These are phyloP conservation scores for Cucurbita pepo DNA, from an alignment of 306 rosid genomes.

Conservation along the genomic window DNA sequence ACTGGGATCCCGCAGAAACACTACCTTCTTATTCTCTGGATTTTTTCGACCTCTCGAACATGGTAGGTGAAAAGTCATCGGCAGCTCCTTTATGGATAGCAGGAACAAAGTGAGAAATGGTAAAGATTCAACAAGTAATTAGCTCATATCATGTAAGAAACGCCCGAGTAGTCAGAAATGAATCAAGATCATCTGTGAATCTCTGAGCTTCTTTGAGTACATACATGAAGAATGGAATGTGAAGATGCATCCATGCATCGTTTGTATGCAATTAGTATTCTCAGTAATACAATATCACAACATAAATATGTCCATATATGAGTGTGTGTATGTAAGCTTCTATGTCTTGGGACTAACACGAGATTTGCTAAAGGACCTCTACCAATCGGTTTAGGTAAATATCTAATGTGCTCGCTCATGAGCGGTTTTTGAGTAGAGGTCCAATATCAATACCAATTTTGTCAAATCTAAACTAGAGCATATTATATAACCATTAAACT, in stretches of 20 bases:
- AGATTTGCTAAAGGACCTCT: neutral
- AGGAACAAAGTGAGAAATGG: neutral
- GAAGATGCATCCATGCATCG: neutral
- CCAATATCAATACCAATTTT: neutral
- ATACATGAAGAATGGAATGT: neutral
- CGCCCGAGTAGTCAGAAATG: too few species aligned
- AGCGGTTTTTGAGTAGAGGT: neutral
- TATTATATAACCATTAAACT: neutral
- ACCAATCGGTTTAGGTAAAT: neutral
- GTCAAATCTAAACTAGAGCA: neutral
- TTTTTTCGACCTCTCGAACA: neutral
- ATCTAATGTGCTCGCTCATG: neutral
- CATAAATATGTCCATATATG: neutral
- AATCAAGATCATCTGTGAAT: too few species aligned
- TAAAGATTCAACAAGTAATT: neutral
- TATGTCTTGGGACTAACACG: neutral
- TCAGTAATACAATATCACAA: neutral
- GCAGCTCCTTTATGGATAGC: slow-evolving; percentile 29
- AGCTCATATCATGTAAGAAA: too few species aligned
- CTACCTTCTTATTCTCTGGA: slow-evolving; percentile 9
- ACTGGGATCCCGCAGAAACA: slow-evolving; percentile 24
- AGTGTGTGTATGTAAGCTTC: neutral
- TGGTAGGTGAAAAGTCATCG: slow-evolving; percentile 12
- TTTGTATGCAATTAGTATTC: neutral
- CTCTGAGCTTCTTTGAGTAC: too few species aligned